phyloP scores from a whole-genome alignment of 2,329 filamentous ascomycete species.

The Ophiognomonia clavigignenti-juglandacearum region DNA sequence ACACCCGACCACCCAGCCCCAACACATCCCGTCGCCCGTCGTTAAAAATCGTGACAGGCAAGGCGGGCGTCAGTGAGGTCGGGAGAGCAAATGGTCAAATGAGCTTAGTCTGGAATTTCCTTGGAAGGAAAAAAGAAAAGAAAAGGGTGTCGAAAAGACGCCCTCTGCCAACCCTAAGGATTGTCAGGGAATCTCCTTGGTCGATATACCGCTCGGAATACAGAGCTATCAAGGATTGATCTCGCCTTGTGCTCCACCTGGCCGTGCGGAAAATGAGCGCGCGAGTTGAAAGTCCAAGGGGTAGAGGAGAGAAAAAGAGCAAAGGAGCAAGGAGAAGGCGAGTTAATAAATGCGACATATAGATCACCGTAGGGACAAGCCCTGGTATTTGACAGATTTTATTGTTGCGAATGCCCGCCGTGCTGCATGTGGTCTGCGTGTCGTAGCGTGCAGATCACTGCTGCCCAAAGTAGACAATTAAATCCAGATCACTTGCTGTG shows the following conservation, averaged over 20 bases:
- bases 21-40: constrained; percentile 4
- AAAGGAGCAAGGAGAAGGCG: neutral
- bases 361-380: neutral
- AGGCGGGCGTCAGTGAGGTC: constrained; percentile 16
- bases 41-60: constrained; percentile 12
- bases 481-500: neutral
- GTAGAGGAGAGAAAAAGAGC: constrained; percentile 11
- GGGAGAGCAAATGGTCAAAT: constrained; percentile 41
- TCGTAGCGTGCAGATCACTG: constrained; percentile 11
- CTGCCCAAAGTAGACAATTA: neutral
- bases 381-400: constrained; percentile 6
- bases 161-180: constrained; percentile 20
- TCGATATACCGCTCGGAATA: constrained; percentile 70
- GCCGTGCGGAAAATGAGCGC: constrained; percentile 67
- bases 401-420: constrained; percentile 5
- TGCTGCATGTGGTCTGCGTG: constrained; percentile 3
- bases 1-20: constrained; percentile 16
- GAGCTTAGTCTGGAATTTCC: neutral
- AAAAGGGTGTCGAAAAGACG: constrained; percentile 29
- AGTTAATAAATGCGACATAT: neutral
- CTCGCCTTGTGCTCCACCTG: constrained; percentile 74
- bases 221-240: constrained; percentile 68
- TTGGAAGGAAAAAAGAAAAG: constrained; percentile 13
- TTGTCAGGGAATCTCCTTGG: constrained; percentile 5
- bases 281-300: constrained; percentile 2